Conservation (phyloP, 2,329 filamentous ascomycete genomes). For the Fusarium sp. region DNA sequence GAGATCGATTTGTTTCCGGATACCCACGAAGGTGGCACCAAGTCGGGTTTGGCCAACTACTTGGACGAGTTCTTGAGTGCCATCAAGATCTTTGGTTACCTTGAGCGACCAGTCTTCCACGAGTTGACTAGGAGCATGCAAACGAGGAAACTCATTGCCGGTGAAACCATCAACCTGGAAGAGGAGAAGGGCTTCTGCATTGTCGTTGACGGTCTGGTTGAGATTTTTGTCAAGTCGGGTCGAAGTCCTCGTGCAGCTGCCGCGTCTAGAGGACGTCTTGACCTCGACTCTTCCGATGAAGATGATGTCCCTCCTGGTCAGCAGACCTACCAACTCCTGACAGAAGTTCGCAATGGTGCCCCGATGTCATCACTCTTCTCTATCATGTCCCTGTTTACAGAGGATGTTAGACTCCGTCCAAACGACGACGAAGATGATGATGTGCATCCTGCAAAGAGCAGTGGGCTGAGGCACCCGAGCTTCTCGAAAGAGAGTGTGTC, state of each 20-base stretch:
- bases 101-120: slow-evolving; percentile 96
- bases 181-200: slow-evolving; percentile 99
- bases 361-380: slow-evolving; percentile 99
- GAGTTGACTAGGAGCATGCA: slow-evolving; percentile 98
- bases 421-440: slow-evolving; percentile 67
- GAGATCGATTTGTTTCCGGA: slow-evolving; percentile 96
- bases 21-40: slow-evolving; percentile 87
- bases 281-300: slow-evolving; percentile 65
- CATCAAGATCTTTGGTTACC: slow-evolving; percentile 98
- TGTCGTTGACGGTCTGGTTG: slow-evolving; percentile 94
- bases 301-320: slow-evolving; percentile 75
- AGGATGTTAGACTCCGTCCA: slow-evolving; percentile 85
- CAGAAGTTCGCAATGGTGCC: slow-evolving; percentile 96
- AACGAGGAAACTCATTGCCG: slow-evolving; percentile 93
- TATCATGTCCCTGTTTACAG: slow-evolving; percentile 95
- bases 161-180: slow-evolving; percentile 93
- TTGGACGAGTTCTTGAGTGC: slow-evolving; percentile 97
- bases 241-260: slow-evolving; percentile 58
- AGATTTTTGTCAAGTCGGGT: slow-evolving; percentile 97
- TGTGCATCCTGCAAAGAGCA: slow-evolving; percentile 36
- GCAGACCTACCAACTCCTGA: slow-evolving; percentile 93
- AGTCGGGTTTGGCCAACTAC: slow-evolving; percentile 94
- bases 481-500: slow-evolving; percentile 36
- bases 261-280: slow-evolving; percentile 38
- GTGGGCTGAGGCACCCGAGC: slow-evolving; percentile 46